These are phyloP conservation scores for Alloteropsis angusta DNA, from an alignment of 202 grass and related monocot species.

Conservation along the genomic window DNA sequence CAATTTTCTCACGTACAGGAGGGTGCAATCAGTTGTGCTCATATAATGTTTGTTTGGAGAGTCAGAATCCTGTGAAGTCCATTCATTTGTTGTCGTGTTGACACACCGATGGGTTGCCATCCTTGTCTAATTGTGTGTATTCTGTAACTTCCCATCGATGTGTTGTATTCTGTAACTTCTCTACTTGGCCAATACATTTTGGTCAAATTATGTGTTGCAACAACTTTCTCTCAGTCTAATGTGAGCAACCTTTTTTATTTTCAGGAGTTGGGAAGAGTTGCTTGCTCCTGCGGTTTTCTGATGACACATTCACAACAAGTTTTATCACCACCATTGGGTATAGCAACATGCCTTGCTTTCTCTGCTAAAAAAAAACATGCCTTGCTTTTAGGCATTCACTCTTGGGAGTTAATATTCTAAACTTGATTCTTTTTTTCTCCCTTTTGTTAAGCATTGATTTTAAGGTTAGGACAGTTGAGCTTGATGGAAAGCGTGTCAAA, in stretches of 20 bases:
- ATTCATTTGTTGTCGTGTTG: background rate
- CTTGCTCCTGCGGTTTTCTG: conserved; percentile 72
- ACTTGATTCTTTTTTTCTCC: background rate
- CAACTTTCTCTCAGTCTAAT: conserved; percentile 11
- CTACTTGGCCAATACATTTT: background rate
- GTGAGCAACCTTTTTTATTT: conserved; percentile 5
- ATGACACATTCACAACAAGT: conserved; percentile 77
- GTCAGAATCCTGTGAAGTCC: background rate
- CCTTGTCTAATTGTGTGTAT: no score
- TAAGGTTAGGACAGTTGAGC: conserved; percentile 76
- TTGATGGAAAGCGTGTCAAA: conserved; percentile 87
- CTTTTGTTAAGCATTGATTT: conserved; percentile 69
- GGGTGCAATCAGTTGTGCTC: background rate
- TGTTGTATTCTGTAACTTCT: background rate
- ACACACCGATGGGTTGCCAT: background rate
- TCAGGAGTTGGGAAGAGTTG: conserved; percentile 90
- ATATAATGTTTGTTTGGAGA: background rate
- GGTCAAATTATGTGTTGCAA: background rate
- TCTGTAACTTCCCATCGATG: no score
- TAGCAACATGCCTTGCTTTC: no score
- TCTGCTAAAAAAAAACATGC: no score
- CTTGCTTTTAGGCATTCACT: conserved; percentile 4
- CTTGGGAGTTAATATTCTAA: conserved; percentile 13
- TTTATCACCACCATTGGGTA: conserved; percentile 95
- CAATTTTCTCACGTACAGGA: background rate